phyloP scores from a whole-genome alignment of 768 basidiomycete genomes.

The Amanita exitialis region DNA sequence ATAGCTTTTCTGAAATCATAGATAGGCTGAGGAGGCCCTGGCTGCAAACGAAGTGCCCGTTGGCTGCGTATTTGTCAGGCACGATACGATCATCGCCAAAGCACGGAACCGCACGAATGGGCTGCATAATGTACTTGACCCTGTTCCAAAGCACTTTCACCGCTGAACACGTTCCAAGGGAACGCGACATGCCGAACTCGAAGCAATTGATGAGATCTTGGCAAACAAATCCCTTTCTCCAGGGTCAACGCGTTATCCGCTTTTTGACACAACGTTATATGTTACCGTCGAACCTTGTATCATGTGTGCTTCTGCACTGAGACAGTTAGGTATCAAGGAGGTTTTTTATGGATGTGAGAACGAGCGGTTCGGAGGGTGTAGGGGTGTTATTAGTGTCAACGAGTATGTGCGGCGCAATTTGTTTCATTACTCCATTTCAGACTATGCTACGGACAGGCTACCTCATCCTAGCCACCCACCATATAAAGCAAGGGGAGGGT shows the following conservation, averaged over 20 bases:
- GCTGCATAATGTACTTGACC: constrained; percentile 64
- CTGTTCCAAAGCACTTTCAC: constrained; percentile 1
- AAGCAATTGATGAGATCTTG: constrained; percentile 87
- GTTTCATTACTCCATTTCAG: background rate
- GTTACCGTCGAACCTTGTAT: constrained; percentile 99
- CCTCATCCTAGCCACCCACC: constrained; percentile 64
- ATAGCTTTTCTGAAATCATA: background rate
- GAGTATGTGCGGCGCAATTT: constrained; percentile 31
- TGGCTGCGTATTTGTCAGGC: constrained; percentile 89
- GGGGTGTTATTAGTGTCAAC: constrained; percentile 87
- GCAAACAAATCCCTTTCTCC: constrained; percentile 50
- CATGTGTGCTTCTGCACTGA: constrained; percentile 95
- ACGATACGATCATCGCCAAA: constrained; percentile 65
- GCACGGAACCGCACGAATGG: constrained; percentile 94
- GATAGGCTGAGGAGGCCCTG: constrained; percentile 79
- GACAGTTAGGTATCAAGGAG: constrained; percentile 84
- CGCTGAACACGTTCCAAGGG: constrained; percentile 41
- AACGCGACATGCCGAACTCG: constrained; percentile 94
- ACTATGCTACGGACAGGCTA: constrained; percentile 31
- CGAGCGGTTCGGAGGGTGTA: constrained; percentile 94
- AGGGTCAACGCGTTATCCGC: constrained; percentile 40
- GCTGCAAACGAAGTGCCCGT: constrained; percentile 86
- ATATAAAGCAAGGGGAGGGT: constrained; percentile 70
- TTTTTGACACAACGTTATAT: constrained; percentile 78
- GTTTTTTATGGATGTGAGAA: constrained; percentile 94